Conservation (phyloP, 2,329 filamentous ascomycete genomes). For the Lachnellula hyalina region DNA sequence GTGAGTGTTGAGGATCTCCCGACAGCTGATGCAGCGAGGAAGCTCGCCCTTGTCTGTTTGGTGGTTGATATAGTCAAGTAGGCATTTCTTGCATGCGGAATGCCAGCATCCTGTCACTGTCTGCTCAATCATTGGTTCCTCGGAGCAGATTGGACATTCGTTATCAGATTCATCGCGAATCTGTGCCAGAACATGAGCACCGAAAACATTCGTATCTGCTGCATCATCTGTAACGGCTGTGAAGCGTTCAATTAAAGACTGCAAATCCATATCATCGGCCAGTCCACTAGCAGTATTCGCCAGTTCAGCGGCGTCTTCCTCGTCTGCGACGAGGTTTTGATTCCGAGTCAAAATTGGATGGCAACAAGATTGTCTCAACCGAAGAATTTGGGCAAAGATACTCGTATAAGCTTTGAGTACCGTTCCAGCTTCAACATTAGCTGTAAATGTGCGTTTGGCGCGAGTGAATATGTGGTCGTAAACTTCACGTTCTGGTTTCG, state of each 20-base stretch:
- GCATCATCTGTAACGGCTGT: slow-evolving; percentile 60
- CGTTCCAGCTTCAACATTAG: slow-evolving; percentile 86
- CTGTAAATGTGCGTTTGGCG: slow-evolving; percentile 77
- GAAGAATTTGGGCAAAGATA: slow-evolving; percentile 93
- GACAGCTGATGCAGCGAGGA: slow-evolving; percentile 86
- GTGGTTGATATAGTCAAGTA: slow-evolving; percentile 86
- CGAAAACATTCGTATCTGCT: slow-evolving; percentile 65
- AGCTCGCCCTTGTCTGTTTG: slow-evolving; percentile 70
- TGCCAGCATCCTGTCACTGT: slow-evolving; percentile 97
- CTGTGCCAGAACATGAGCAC: slow-evolving; percentile 80
- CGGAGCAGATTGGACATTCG: slow-evolving; percentile 91
- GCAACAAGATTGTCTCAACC: slow-evolving; percentile 88
- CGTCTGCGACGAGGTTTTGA: slow-evolving; percentile 76
- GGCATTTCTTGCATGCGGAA: slow-evolving; percentile 88
- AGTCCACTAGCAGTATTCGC: slow-evolving; percentile 76
- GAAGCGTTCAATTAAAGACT: slow-evolving; percentile 79
- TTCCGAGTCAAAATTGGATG: slow-evolving; percentile 88
- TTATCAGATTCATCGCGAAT: slow-evolving; percentile 84
- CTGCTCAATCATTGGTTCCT: slow-evolving; percentile 93
- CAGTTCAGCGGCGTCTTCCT: slow-evolving; percentile 73
- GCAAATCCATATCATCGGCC: slow-evolving; percentile 93
- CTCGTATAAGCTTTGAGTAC: slow-evolving; percentile 94
- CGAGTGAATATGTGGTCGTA: slow-evolving; percentile 85
- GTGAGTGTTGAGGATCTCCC: slow-evolving; percentile 71
- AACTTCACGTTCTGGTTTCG: slow-evolving; percentile 77